phyloP scores from a whole-genome alignment of 1,284 basidiomycete genomes.

The Ustilago lituana region DNA sequence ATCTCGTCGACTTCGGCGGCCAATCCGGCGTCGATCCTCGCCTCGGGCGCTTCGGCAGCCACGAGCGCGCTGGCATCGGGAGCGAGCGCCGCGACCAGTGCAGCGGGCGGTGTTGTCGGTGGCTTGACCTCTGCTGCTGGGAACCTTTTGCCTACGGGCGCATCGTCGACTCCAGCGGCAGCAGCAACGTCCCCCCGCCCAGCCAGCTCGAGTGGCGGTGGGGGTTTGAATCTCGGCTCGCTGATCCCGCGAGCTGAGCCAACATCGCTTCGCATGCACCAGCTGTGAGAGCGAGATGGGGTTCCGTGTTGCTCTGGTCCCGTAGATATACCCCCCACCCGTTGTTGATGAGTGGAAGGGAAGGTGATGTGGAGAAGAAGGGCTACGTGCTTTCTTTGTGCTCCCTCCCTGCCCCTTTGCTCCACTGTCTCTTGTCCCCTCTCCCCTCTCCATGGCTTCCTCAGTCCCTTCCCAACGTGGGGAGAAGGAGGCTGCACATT shows the following conservation, averaged over 20 bases:
- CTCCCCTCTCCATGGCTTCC: not conserved
- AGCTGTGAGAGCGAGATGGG: conserved; percentile 1
- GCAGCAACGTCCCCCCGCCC: too few species aligned
- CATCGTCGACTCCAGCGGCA: too few species aligned
- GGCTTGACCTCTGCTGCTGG: too few species aligned
- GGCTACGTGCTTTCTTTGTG: conserved; percentile 1
- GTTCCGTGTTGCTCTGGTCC: too few species aligned
- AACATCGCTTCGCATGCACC: not conserved
- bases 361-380: conserved; percentile 7
- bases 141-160: too few species aligned
- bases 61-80: not conserved
- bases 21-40: not conserved
- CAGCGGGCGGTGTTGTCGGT: not conserved
- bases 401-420: not conserved
- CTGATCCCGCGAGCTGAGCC: not conserved
- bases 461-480: not conserved
- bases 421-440: not conserved
- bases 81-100: not conserved
- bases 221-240: too few species aligned
- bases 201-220: too few species aligned
- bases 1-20: conserved; percentile 14
- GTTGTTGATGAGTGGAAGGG: too few species aligned
- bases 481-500: too few species aligned
- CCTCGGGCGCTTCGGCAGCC: conserved; percentile 2
- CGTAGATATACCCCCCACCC: too few species aligned